These are phyloP conservation scores for Chlorella variabilis DNA, from an alignment of 163 green algal species.

Conservation along the genomic window DNA sequence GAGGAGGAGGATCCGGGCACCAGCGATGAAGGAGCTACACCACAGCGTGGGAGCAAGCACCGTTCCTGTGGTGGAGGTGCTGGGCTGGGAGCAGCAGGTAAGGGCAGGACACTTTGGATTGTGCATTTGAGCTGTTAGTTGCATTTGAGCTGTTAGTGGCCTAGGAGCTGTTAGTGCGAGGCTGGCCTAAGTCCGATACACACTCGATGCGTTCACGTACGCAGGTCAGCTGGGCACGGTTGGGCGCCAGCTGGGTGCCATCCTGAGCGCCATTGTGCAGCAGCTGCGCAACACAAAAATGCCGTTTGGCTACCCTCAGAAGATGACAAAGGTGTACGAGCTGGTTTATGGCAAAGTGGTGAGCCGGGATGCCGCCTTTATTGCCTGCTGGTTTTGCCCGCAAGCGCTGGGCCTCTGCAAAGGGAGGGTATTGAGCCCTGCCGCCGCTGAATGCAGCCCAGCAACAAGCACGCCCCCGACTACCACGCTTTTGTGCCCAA, in stretches of 20 bases:
- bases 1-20: neutral
- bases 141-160: too few relatives aligned
- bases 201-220: neutral
- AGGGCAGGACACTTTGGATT: neutral
- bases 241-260: slow-evolving; percentile 25
- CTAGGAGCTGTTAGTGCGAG: too few relatives aligned
- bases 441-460: too few relatives aligned
- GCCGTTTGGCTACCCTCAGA: neutral
- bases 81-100: neutral
- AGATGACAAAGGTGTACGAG: slow-evolving; percentile 6
- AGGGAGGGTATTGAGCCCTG: too few relatives aligned
- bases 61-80: neutral
- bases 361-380: neutral
- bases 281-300: slow-evolving; percentile 12
- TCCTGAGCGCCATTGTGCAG: slow-evolving; percentile 15
- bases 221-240: slow-evolving; percentile 31
- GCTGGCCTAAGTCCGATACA: too few relatives aligned
- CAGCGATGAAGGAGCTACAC: slow-evolving; percentile 8
- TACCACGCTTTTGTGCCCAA: slow-evolving; percentile 46
- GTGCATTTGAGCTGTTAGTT: too few relatives aligned
- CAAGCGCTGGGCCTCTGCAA: too few relatives aligned
- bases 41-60: neutral
- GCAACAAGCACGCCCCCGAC: slow-evolving; percentile 10
- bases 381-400: too few relatives aligned
- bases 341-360: slow-evolving; percentile 20